Evolutionary conservation across 2,329 filamentous ascomycete species (phyloP), one percentile per base, ranked within the genome.

Genomic region (Pleomassaria siparia): DNA sequence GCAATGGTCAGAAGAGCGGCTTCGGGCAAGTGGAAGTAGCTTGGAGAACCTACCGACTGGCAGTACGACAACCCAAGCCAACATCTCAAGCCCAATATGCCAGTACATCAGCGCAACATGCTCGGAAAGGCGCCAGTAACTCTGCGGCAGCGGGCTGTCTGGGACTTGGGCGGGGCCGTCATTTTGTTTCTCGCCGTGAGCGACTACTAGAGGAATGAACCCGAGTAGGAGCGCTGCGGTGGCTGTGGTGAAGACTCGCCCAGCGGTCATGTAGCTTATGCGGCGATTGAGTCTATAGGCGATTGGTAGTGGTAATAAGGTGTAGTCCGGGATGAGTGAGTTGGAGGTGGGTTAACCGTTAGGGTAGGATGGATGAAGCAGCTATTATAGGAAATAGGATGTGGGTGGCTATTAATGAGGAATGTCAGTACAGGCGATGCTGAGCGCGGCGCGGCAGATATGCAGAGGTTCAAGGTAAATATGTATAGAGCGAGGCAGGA

Each of bases 31-130:
- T 46, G 37, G 20, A 22, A n/a, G 18, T 24, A 22, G 29, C 5
- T 30, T 26, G 18, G 30, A 43, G 39, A 46, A 74, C 84, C 74
- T 77, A 88, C 88, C 85, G 50, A 87, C 69, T 42, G 89, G 89
- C 45, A 92, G 76, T 40, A 88, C 64, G 45, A 91, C 78, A 28
- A 87, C 77, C 89, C 89, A 94, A 8, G 80, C 81, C 8, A 88
- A 46, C 2, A 84, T 72, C 84, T 91, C 90, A 37, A 89, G 73
- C 4, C 71, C 74, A 47, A 91, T 86, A 63, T 94, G 89, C 47
- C 80, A 80, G 59, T 87, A 78, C 58, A 94, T 85, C 54, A 81
- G 70, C 12, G 73, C 71, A 7, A 66, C 71, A 61, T 83, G 74
- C 21, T 82, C 76, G 0, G 75, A 62, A 47, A 83, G 74, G 20